Base-by-base conservation (phyloP, 306 rosid species). In the Vachellia collinsii region DNA sequence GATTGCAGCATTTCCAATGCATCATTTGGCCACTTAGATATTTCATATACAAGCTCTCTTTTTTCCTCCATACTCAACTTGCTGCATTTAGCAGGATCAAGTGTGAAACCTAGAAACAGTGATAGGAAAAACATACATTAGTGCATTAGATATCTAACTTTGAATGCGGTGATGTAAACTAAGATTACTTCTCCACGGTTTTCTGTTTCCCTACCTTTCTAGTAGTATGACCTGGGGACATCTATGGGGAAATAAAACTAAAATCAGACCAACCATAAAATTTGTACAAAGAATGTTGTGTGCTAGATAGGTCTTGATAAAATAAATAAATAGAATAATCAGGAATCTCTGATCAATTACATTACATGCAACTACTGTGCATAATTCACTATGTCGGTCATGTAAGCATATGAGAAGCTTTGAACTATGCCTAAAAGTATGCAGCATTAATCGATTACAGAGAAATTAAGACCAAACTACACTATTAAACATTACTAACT, bases 1-100 rank as follows among this genome's bases (percentile, higher is more conserved):
- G 97, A 86, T 86, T 93, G 99, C 44, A 94, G 92, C 79, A 87
- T 72, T 79, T 94, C 97, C 17, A 88, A 84, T 77, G 99, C 99
- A 72, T 91, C 95, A 61, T 87, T 86, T n/a, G 94, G 75, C 94
- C 88, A 82, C 62, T 89, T 90, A 48, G 97, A 93, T 82, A 94
- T 80, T 88, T 94, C 97, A 85, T 94, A 87, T 8, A 94, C 97
- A 76, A 94, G 88, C 79, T 88, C 97, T 85, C 97, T 87, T 83
- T 91, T 94, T 85, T 90, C 87, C 89, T 94, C 97, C 92, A 93
- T 86, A 76, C 88, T 93, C 91, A 91, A 64, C 73, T 88, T 94
- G 79, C 89, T 80, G 81, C 84, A 54, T 79, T 88, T 93, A 39
- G 94, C 76, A 56, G 86, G 90, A 80, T 88, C 97, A 47, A 86